phyloP scores from a whole-genome alignment of 1,284 basidiomycete genomes.

The Boletus sp. region DNA sequence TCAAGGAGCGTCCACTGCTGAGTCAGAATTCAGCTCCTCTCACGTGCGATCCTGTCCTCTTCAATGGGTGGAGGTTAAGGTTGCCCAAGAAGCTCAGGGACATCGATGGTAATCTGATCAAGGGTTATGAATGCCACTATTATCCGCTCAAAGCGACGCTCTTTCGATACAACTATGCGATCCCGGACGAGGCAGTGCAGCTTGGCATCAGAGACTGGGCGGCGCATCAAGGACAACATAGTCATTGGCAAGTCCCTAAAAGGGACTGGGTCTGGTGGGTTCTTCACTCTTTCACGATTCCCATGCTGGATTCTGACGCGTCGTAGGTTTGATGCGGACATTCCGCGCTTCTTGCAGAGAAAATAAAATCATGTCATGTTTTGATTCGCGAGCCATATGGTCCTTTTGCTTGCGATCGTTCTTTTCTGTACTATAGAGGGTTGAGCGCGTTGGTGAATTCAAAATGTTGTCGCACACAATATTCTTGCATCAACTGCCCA shows the following conservation, averaged over 20 bases:
- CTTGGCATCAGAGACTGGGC: slow-evolving; percentile 11
- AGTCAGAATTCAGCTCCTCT: slow-evolving; percentile 18
- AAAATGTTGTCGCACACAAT: no score
- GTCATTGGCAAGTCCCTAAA: slow-evolving; percentile 1
- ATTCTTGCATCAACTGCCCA: no score
- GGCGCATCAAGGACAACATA: slow-evolving; percentile 9
- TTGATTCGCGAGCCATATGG: no score
- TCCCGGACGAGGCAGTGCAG: slow-evolving; percentile 10
- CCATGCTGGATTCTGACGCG: background rate
- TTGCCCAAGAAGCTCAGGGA: no score
- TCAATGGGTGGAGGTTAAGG: slow-evolving; percentile 26
- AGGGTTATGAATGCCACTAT: background rate
- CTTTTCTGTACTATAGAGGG: no score
- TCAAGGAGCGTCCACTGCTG: slow-evolving; percentile 18
- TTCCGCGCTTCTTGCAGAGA: slow-evolving; percentile 15
- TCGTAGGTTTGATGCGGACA: slow-evolving; percentile 25
- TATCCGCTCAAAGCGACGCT: slow-evolving; percentile 14
- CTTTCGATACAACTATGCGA: slow-evolving; percentile 27
- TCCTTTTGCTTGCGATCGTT: no score
- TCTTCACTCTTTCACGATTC: background rate
- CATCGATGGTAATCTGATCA: no score
- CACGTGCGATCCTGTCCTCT: slow-evolving; percentile 24
- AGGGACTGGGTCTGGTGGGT: slow-evolving; percentile 26
- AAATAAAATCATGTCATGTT: no score
- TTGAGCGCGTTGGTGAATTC: no score